phyloP scores from a whole-genome alignment of 1,284 basidiomycete genomes.

The Apiotrichum sp. region DNA sequence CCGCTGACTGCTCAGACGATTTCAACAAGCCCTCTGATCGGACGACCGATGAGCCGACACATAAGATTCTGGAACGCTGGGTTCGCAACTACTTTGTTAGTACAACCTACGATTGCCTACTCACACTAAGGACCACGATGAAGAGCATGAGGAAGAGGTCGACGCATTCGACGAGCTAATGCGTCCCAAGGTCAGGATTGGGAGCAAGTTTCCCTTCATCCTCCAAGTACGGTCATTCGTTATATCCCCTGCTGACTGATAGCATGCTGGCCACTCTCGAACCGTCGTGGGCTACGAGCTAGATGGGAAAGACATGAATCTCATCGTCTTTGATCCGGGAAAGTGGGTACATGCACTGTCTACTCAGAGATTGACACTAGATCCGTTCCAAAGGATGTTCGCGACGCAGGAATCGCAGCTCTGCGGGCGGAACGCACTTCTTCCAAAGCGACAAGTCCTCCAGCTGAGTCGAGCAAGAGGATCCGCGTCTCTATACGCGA shows the following conservation, averaged over 20 bases:
- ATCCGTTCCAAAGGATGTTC: constrained; percentile 34
- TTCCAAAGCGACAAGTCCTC: too few species aligned
- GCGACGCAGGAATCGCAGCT: constrained; percentile 35
- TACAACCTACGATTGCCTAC: not conserved
- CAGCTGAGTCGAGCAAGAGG: not conserved
- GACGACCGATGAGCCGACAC: constrained; percentile 17
- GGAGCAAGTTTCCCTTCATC: constrained; percentile 65
- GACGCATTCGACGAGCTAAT: constrained; percentile 15
- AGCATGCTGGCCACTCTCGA: constrained; percentile 76
- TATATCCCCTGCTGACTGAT: constrained; percentile 26
- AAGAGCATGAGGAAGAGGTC: constrained; percentile 1
- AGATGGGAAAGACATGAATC: constrained; percentile 53
- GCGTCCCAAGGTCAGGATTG: constrained; percentile 48
- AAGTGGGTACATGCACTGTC: constrained; percentile 49
- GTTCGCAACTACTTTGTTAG: constrained; percentile 42
- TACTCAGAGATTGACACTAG: constrained; percentile 16
- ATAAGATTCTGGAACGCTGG: constrained; percentile 32
- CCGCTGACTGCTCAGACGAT: constrained; percentile 28
- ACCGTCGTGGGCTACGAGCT: constrained; percentile 75
- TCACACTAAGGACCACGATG: too few species aligned
- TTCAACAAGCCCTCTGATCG: constrained; percentile 34
- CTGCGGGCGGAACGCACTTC: constrained; percentile 5
- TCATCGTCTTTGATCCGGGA: constrained; percentile 74
- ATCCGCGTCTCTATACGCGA: constrained; percentile 1
- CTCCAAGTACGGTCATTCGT: constrained; percentile 47